A percentile compares a stretch with the other conserved stretches of the same genome.
These are phyloP conservation scores for Monosporozyma yasuniensis DNA, from an alignment of 805 yeast species.

Conservation along the genomic window DNA sequence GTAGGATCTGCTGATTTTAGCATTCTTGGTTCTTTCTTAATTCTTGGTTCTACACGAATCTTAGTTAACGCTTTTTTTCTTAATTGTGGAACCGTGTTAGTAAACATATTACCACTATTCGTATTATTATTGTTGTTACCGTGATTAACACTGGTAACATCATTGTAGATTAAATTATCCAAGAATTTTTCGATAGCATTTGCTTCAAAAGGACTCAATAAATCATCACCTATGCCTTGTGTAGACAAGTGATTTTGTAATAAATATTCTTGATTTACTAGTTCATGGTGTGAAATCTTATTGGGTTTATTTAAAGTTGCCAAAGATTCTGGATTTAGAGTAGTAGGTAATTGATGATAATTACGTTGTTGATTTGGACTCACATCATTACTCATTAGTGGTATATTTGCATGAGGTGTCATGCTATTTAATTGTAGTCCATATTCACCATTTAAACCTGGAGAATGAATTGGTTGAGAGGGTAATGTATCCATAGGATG, in stretches of 20 bases:
- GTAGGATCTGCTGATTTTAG: neutral
- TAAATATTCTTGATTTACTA: neutral
- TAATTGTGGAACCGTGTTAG: neutral
- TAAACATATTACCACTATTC: neutral
- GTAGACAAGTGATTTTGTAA: neutral
- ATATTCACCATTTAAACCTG: neutral
- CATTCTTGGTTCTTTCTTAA: neutral
- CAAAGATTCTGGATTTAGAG: neutral
- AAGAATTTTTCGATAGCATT: constrained; percentile 28
- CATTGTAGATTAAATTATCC: constrained; percentile 18
- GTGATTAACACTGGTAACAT: neutral
- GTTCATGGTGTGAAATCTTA: neutral
- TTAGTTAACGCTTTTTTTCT: neutral
- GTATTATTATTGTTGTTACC: no score
- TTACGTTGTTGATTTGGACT: neutral
- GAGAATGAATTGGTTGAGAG: neutral
- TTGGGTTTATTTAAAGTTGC: neutral
- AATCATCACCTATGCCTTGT: constrained; percentile 3
- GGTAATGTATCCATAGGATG: neutral
- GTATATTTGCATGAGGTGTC: neutral
- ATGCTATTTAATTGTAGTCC: neutral
- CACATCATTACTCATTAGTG: neutral
- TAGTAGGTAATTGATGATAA: neutral
- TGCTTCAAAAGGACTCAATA: constrained; percentile 28
- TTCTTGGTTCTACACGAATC: neutral